phyloP scores from a whole-genome alignment of 768 basidiomycete genomes.

The Gloeostereum incarnatum region DNA sequence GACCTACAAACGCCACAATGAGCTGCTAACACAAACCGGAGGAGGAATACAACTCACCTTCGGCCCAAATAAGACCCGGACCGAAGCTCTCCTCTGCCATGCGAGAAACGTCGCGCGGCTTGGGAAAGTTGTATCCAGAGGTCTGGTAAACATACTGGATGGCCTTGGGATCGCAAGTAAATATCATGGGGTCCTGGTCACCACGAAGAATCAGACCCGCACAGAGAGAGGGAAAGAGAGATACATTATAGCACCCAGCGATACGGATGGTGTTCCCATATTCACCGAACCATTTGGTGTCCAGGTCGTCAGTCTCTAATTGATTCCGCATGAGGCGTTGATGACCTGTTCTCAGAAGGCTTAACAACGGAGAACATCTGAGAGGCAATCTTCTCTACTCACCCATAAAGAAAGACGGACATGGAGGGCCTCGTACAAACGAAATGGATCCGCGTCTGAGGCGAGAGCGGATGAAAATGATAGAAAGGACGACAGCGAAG shows the following conservation, averaged over 20 bases:
- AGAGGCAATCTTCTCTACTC: no score
- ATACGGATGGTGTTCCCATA: neutral
- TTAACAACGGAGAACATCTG: no score
- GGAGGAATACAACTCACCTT: neutral
- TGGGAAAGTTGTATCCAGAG: conserved; percentile 2
- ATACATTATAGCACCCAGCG: neutral
- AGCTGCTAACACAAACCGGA: neutral
- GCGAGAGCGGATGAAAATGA: no score
- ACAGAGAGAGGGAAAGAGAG: no score
- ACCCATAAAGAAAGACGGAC: no score
- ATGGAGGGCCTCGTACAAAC: no score
- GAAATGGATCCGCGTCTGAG: no score
- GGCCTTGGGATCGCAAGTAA: conserved; percentile 3
- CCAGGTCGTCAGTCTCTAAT: neutral
- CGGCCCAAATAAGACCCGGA: neutral
- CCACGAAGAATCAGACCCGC: neutral
- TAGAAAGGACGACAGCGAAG: no score
- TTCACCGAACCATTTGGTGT: neutral
- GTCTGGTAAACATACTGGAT: conserved; percentile 2
- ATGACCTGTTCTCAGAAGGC: no score
- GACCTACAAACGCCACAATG: neutral
- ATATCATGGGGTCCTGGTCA: conserved; percentile 1
- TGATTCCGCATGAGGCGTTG: no score
- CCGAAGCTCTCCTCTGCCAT: neutral
- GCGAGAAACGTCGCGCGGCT: neutral